Base-by-base conservation (phyloP, 768 basidiomycete genomes). In the Daedalea quercina region DNA sequence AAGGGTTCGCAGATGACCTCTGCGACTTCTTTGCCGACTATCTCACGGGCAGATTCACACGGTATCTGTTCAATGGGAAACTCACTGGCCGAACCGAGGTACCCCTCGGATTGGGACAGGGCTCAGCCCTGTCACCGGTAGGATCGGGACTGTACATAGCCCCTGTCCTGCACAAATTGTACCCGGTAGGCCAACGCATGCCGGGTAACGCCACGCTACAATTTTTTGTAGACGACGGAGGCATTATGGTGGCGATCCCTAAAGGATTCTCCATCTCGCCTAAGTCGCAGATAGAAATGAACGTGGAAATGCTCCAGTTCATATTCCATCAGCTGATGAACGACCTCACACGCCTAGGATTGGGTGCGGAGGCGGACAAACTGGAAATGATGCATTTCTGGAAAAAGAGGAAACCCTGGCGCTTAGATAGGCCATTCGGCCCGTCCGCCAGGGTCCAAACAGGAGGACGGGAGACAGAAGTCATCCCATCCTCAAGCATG, bases 151-250 rank as follows among this genome's bases (percentile, higher is more conserved):
- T 61, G 1, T 58, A 58, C 45, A 48, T 57, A 3, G 46, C 60
- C 9, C 57, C 60, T 2, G 53, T 47, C 1, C 23, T 57, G 3
- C 59, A 57, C 45, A 52, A 44, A 19, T 47, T 46, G 25, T 42
- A 48, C 17, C 54, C 46, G 7, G 19, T 52, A 0, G 15, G 25
- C 22, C 15, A 24, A 15, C 1, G 11, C 1, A 22, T 2, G 11
- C 15, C 9, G 9, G 24, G 19, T 11, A 19, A 34, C 25, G 23
- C 28, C 1, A 35, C 28, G 12, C 2, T 53, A 1, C 57, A 58
- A 28, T 57, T 61, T 41, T 58, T 26, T 28, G 57, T 60, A 0
- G 59, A 60, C 33, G 53, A 60, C 28, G 59, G 59, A 15, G 22
- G 50, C 2, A 44, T 55, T 40, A 24, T 50, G 19, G 59, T 50